These are phyloP conservation scores for Silene uniflora DNA, from an alignment of 148 eudicot genomes.

Conservation along the genomic window DNA sequence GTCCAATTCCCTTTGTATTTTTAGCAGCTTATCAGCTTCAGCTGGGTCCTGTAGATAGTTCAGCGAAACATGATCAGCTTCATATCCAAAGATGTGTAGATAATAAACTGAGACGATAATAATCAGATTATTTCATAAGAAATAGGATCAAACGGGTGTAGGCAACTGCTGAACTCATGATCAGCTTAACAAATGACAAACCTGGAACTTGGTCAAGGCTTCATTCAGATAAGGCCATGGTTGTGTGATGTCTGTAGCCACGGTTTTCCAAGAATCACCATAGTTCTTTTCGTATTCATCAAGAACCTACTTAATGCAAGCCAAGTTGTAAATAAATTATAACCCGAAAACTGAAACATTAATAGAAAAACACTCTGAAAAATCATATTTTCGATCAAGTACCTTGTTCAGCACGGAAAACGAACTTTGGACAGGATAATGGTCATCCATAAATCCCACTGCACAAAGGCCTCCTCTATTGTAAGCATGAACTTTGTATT, in stretches of 20 bases:
- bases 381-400: neutral
- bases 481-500: constrained; percentile 94
- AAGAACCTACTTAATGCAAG: constrained; percentile 45
- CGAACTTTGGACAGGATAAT: constrained; percentile 92
- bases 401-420: constrained; percentile 34
- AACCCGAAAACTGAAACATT: neutral
- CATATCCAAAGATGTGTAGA: too few relatives aligned
- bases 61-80: constrained; percentile 15
- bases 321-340: neutral
- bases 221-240: constrained; percentile 88
- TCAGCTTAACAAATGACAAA: constrained; percentile 19
- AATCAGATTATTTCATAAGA: neutral
- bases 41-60: constrained; percentile 73
- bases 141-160: too few relatives aligned
- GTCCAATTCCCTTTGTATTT: constrained; percentile 79
- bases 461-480: constrained; percentile 82
- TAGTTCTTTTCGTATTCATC: constrained; percentile 85
- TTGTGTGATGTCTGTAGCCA: constrained; percentile 53
- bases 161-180: neutral
- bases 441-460: constrained; percentile 94
- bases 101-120: neutral
- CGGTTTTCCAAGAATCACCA: constrained; percentile 83
- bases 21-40: constrained; percentile 93
- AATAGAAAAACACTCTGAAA: too few relatives aligned
- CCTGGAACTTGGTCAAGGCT: constrained; percentile 85